Evolutionary conservation across 108 stramenopile genomes (phyloP), one percentile per base, ranked within the genome.

Genomic region (Aurantiochytrium sp.): DNA sequence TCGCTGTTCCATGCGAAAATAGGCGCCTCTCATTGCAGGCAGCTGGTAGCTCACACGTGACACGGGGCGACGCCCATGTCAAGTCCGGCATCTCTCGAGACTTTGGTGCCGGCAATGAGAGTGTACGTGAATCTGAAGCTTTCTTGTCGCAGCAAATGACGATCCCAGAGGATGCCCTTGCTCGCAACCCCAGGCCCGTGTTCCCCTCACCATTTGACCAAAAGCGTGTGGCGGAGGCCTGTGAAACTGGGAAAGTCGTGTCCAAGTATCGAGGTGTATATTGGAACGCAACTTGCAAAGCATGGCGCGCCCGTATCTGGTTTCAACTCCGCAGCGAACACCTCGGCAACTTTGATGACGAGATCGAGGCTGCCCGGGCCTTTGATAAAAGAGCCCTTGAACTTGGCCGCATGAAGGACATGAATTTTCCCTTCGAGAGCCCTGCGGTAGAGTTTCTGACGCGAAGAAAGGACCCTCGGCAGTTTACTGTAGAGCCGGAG

Each of bases 321-420:
- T 14, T 18, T 6, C 25, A 69, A 8, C 4, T 12, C 19, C 42
- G 44, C 3, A 44, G 87, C 44, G 35, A 53, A 53, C 87, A 88
- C 44, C n/a, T 88, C 16, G 87, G 87, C 21, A 53, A 88, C 60
- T 88, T 88, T 53, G 87, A 43, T 8, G 87, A 88, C 5, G 87
- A 88, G 47, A 16, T 88, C 16, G 87, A 88, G 72, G 87, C 87
- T n/a, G 87, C 87, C 10, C 16, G 42, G 0, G 87, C 45, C 44
- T 88, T 60, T 25, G 87, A 88, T n/a, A 53, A 88, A 42, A 14
- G 64, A 8, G 64, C 64, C 8, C 8, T 18, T 2, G 64, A 69
- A 12, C 64, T 69, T 18, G 64, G 64, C 25, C 64, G 64, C 10
- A 69, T 23, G 3, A 42, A 6, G 8, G 25, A 12, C 25, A 69